These are phyloP conservation scores for Penicillium arizonense DNA, from an alignment of 495 filamentous ascomycete genomes.

Conservation along the genomic window DNA sequence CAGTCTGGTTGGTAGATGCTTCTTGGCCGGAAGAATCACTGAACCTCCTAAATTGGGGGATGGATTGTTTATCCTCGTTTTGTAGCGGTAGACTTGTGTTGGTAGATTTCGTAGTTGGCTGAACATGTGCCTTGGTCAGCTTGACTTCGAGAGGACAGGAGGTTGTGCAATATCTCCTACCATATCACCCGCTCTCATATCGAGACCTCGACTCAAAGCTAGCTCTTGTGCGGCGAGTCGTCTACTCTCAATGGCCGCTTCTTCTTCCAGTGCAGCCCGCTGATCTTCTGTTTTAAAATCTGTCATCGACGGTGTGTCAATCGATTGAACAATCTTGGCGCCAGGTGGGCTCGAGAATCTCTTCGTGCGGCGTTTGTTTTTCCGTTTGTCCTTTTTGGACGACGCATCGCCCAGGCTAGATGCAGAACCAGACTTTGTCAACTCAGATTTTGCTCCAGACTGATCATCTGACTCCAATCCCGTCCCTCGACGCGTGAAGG, in stretches of 20 bases:
- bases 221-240: slow-evolving; percentile 69
- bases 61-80: slow-evolving; percentile 6
- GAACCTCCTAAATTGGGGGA: slow-evolving; percentile 1
- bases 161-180: neutral
- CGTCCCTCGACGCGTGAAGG: slow-evolving; percentile 65
- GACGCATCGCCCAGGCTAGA: slow-evolving; percentile 54
- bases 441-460: slow-evolving; percentile 66
- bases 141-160: neutral
- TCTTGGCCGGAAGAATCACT: slow-evolving; percentile 18
- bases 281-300: slow-evolving; percentile 80
- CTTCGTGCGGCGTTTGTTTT: slow-evolving; percentile 27
- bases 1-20: slow-evolving; percentile 26
- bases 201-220: slow-evolving; percentile 68
- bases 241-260: slow-evolving; percentile 65
- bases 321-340: slow-evolving; percentile 18
- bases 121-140: slow-evolving; percentile 8
- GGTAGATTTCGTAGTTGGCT: slow-evolving; percentile 11
- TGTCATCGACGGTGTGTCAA: slow-evolving; percentile 55
- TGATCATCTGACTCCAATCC: slow-evolving; percentile 63
- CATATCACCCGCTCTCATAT: slow-evolving; percentile 12
- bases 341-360: slow-evolving; percentile 15
- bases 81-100: slow-evolving; percentile 4
- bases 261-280: slow-evolving; percentile 62
- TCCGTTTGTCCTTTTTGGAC: slow-evolving; percentile 38
- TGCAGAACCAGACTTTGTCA: slow-evolving; percentile 56